Percentiles rank a stretch among this genome's conserved stretches.
phyloP scores from a whole-genome alignment of 768 basidiomycete genomes.

The Trametes elegans region DNA sequence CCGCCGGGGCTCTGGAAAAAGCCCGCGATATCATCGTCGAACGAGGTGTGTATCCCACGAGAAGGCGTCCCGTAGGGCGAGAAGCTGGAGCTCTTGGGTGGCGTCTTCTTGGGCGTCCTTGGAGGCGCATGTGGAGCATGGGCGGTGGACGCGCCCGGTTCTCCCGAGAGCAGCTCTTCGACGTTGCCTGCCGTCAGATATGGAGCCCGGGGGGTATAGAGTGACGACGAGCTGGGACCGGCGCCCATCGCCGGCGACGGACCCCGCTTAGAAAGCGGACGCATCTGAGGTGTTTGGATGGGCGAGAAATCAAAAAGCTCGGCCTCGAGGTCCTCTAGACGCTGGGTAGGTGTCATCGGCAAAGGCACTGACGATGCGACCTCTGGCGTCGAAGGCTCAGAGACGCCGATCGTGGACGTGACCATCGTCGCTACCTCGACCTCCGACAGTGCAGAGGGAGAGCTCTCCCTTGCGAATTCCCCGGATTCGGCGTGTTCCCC shows the following conservation, averaged over 20 bases:
- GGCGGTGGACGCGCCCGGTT: not conserved
- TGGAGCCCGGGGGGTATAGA: constrained; percentile 6
- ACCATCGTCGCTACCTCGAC: constrained; percentile 6
- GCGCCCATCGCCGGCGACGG: not conserved
- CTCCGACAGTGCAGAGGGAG: constrained; percentile 1
- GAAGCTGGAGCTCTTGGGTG: constrained; percentile 37
- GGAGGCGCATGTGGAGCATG: not conserved
- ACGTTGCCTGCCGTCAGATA: constrained; percentile 1
- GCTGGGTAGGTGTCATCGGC: constrained; percentile 5
- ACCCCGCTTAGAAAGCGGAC: not conserved
- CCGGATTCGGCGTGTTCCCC: constrained; percentile 2
- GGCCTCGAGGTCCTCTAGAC: constrained; percentile 9
- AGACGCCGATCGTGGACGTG: constrained; percentile 1
- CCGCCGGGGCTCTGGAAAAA: constrained; percentile 29
- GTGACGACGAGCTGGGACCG: not conserved
- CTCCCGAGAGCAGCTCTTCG: not conserved
- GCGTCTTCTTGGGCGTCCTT: constrained; percentile 31
- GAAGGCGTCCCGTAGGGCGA: constrained; percentile 34
- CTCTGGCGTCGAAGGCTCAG: not conserved
- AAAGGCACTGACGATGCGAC: not conserved
- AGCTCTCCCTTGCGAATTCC: not conserved
- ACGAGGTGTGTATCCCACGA: constrained; percentile 53
- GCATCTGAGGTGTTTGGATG: constrained; percentile 4
- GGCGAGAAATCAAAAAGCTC: constrained; percentile 20
- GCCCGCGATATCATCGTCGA: constrained; percentile 72